phyloP scores from a whole-genome alignment of 345 rosid species.

The Heritiera littoralis region DNA sequence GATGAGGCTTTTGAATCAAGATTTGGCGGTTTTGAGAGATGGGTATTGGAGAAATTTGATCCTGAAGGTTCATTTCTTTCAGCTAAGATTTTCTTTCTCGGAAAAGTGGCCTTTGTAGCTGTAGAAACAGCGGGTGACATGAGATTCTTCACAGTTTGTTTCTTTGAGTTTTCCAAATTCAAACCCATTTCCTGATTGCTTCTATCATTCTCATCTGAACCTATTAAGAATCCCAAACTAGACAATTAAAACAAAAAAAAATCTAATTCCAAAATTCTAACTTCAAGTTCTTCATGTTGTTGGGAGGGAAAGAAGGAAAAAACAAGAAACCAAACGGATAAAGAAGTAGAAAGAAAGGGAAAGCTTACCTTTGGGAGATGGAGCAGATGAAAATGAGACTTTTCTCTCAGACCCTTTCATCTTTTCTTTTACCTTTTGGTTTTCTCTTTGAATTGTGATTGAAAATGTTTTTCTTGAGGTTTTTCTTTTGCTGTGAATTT shows the following conservation, averaged over 20 bases:
- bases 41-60: constrained; percentile 19
- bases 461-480: background rate
- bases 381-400: constrained; percentile 17
- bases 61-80: constrained; percentile 38
- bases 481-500: background rate
- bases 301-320: background rate
- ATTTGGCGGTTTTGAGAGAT: constrained; percentile 13
- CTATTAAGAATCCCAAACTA: background rate
- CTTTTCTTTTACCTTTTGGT: background rate
- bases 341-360: background rate
- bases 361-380: constrained; percentile 25
- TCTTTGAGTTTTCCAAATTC: constrained; percentile 23
- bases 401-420: constrained; percentile 28
- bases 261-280: background rate
- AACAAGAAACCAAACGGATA: background rate
- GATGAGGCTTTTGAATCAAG: constrained; percentile 12
- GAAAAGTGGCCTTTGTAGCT: constrained; percentile 34
- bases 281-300: background rate
- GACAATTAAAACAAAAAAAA: background rate
- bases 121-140: constrained; percentile 40
- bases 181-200: constrained; percentile 13
- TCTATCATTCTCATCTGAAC: constrained; percentile 39
- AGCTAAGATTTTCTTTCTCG: constrained; percentile 38
- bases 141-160: constrained; percentile 25
- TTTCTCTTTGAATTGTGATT: background rate